Base-by-base conservation (phyloP, 176 grass and related monocot genomes). In the Eragrostis curvula region DNA sequence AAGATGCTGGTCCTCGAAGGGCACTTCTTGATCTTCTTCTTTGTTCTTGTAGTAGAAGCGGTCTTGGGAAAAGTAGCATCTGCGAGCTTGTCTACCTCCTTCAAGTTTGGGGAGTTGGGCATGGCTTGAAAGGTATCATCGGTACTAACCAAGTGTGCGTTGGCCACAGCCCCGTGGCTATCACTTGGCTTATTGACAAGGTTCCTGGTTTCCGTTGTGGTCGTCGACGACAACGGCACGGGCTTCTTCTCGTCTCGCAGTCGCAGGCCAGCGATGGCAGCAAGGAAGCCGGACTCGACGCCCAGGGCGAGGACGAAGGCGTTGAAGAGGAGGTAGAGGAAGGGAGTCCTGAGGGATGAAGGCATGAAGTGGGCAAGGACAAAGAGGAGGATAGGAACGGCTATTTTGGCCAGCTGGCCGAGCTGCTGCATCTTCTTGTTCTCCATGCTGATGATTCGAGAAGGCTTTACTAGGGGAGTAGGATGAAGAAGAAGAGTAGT, bases 241-340 rank as follows among this genome's bases (percentile, higher is more conserved):
- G n/a, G n/a, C n/a, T n/a, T n/a, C n/a, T n/a, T n/a, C n/a, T n/a
- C n/a, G n/a, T n/a, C n/a, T n/a, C n/a, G n/a, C n/a, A n/a, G n/a
- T n/a, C n/a, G 80, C 16, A 55, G 79, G 39, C 75, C 63, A 24
- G 90, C 68, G 73, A 85, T 77, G 41, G 79, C 83, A 5, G 59
- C 75, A 44, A 92, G 70, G 53, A 96, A 66, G 27, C 93, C 93
- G 6, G 85, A 88, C 85, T 96, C 79, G 48, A 92, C 70, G 12
- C 90, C 79, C 3, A 96, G 74, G 14, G 15, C 66, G 58, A 96
- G 51, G 46, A 96, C 79, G 56, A 96, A 87, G 79, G 85, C 71
- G 79, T 96, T 96, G 79, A 88, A 86, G 44, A 96, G 85, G 74
- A 96, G 66, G 81, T 96, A 96, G n/a, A 96, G 70, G 85, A 88